These are phyloP conservation scores for Chaetoceros muelleri DNA, from an alignment of 108 stramenopile genomes.

Conservation along the genomic window DNA sequence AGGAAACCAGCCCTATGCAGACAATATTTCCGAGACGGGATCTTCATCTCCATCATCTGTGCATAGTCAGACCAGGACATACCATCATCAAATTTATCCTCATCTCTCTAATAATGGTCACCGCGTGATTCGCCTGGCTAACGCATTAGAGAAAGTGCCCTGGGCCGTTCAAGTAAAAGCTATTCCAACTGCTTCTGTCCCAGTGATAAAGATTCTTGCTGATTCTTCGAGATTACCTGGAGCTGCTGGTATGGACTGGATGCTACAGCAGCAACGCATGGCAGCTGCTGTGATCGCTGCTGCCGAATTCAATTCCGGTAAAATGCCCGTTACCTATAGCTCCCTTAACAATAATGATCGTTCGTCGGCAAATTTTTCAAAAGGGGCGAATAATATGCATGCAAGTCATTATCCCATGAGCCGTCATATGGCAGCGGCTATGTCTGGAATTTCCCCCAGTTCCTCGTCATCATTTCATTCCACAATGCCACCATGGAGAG, in stretches of 20 bases:
- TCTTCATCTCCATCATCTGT: conserved; percentile 1
- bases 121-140: conserved; percentile 67
- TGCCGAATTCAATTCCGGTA: background rate
- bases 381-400: conserved; percentile 4
- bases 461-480: conserved; percentile 18
- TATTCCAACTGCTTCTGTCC: conserved; percentile 78
- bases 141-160: conserved; percentile 60
- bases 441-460: background rate
- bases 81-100: conserved; percentile 6
- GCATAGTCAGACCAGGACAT: background rate
- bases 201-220: conserved; percentile 80
- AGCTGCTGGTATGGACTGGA: conserved; percentile 26
- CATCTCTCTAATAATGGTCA: conserved; percentile 58
- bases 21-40: background rate
- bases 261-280: conserved; percentile 30
- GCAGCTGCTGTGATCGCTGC: conserved; percentile 9
- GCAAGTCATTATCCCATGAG: background rate
- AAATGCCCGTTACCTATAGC: background rate
- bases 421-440: background rate
- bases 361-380: background rate
- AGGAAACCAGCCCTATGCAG: background rate
- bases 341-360: background rate
- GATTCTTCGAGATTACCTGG: conserved; percentile 72
- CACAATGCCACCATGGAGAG: conserved; percentile 59
- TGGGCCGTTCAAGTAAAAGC: conserved; percentile 89